These are phyloP conservation scores for Trichophyton mentagrophytes DNA, from an alignment of 2,329 filamentous ascomycete species.

Conservation along the genomic window DNA sequence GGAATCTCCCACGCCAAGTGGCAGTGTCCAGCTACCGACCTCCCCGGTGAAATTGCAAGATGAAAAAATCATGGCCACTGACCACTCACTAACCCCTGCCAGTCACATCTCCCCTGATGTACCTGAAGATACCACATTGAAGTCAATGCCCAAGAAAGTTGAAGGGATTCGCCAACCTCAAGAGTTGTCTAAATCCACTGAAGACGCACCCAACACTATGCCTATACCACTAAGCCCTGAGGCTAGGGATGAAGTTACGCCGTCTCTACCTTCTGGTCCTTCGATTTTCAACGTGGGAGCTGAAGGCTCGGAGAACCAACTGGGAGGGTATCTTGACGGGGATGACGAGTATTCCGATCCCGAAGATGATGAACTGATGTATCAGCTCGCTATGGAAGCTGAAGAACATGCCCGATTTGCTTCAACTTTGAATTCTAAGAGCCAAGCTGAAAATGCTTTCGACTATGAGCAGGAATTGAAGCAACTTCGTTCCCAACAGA, in stretches of 20 bases:
- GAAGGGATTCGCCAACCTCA: not conserved
- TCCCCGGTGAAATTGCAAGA: not conserved
- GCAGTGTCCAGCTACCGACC: not conserved
- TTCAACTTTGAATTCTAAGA: constrained; percentile 67
- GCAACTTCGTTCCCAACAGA: constrained; percentile 81
- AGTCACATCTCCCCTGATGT: not conserved
- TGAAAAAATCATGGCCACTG: not conserved
- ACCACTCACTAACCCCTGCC: not conserved
- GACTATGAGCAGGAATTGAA: constrained; percentile 82
- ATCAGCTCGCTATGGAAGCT: constrained; percentile 74
- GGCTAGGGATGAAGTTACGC: constrained; percentile 39
- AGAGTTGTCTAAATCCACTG: not conserved
- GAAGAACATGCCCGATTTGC: constrained; percentile 92
- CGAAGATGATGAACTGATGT: constrained; percentile 80
- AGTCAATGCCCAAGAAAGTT: not conserved
- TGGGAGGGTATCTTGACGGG: not conserved
- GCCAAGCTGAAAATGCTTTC: constrained; percentile 54
- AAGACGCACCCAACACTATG: not conserved
- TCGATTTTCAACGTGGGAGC: too few relatives aligned
- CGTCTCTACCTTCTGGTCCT: constrained; percentile 2
- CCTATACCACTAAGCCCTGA: constrained; percentile 35
- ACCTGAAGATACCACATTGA: not conserved
- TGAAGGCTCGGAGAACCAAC: not conserved
- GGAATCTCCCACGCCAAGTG: not conserved
- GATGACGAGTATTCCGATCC: constrained; percentile 59